Conservation (phyloP, 2,329 filamentous ascomycete species). For the Chaetothyriales sp. region DNA sequence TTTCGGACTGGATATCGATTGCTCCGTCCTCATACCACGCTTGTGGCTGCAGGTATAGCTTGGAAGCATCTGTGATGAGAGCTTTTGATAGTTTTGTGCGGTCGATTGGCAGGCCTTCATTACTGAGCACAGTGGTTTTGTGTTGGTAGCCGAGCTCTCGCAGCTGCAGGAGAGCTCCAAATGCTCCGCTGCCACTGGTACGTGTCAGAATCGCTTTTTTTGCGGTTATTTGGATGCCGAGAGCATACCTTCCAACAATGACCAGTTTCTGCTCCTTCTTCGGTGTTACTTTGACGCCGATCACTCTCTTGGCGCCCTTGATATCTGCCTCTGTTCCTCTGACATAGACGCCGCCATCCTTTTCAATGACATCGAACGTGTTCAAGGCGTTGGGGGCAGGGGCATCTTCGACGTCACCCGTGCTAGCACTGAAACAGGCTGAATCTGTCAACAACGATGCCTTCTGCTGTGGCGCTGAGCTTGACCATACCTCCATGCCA, state of each 20-base stretch:
- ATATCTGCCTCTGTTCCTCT: slow-evolving; percentile 65
- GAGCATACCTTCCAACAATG: slow-evolving; percentile 58
- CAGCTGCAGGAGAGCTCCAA: slow-evolving; percentile 71
- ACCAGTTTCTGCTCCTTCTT: slow-evolving; percentile 54
- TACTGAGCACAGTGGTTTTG: slow-evolving; percentile 66
- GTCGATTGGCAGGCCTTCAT: slow-evolving; percentile 81
- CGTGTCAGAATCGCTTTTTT: slow-evolving; percentile 6
- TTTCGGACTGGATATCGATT: slow-evolving; percentile 43
- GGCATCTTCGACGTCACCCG: slow-evolving; percentile 88
- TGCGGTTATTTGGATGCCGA: neutral
- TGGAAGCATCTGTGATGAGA: slow-evolving; percentile 64
- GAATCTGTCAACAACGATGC: slow-evolving; percentile 5
- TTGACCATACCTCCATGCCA: slow-evolving; percentile 73
- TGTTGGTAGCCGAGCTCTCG: slow-evolving; percentile 70
- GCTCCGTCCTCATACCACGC: slow-evolving; percentile 59
- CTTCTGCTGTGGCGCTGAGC: neutral
- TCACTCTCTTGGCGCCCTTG: slow-evolving; percentile 59
- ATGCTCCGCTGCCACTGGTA: slow-evolving; percentile 59
- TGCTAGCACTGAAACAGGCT: slow-evolving; percentile 86
- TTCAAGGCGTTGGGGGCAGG: slow-evolving; percentile 78
- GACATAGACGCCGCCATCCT: slow-evolving; percentile 72
- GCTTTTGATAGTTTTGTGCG: slow-evolving; percentile 93
- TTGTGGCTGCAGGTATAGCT: slow-evolving; percentile 62
- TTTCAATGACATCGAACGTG: slow-evolving; percentile 67
- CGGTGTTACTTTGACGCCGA: slow-evolving; percentile 58